phyloP scores from a whole-genome alignment of 179 eudicot genomes.

The Silene noctiflora region DNA sequence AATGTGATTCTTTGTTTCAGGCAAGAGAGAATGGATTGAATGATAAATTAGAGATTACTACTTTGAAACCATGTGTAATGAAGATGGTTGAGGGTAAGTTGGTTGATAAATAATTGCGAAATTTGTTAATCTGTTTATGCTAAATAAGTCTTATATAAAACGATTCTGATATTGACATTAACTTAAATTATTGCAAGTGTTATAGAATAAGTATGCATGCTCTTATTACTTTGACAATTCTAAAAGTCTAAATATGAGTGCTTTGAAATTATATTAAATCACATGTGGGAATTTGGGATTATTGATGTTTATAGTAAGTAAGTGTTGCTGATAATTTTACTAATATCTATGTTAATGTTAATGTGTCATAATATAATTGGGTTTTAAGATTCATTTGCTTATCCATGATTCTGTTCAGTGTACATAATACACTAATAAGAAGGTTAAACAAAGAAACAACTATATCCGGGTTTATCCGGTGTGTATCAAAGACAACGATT shows the following conservation, averaged over 20 bases:
- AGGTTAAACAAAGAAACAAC: no score
- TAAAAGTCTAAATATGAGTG: neutral
- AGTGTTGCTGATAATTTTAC: neutral
- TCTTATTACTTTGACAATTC: no score
- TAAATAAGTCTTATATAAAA: no score
- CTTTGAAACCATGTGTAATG: constrained; percentile 73
- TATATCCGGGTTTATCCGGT: no score
- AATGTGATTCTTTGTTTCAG: constrained; percentile 29
- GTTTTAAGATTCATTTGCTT: no score
- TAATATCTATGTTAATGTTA: no score
- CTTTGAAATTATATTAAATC: neutral
- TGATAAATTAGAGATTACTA: constrained; percentile 68
- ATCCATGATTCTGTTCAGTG: no score
- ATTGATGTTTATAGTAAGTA: neutral
- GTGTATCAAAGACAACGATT: no score
- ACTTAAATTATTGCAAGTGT: no score
- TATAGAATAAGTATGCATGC: no score
- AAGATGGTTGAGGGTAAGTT: constrained; percentile 95
- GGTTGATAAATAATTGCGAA: constrained; percentile 24
- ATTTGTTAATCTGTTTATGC: neutral
- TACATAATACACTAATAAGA: no score
- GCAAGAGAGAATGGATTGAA: constrained; percentile 71
- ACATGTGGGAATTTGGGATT: constrained; percentile 18
- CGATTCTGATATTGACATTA: no score
- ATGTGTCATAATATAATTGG: neutral